Evolutionary conservation across 2,329 filamentous ascomycete genomes (phyloP).

Genomic region (Orbilia brochopaga): DNA sequence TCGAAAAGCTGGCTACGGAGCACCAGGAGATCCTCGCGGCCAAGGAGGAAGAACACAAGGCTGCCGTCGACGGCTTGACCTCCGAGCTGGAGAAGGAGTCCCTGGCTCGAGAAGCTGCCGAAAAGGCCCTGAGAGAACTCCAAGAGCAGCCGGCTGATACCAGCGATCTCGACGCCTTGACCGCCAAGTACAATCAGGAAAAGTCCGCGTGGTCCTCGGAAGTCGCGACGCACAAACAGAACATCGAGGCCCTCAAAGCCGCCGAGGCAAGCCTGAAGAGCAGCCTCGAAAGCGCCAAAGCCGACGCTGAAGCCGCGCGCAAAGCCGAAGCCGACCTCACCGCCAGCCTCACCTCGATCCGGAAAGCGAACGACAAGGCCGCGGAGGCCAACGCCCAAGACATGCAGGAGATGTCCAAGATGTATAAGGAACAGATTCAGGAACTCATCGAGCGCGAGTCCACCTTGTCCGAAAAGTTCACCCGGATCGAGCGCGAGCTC

Average conservation of each 20-base stretch:
- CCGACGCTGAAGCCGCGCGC: slow-evolving; percentile 33
- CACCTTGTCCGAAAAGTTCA: slow-evolving; percentile 10
- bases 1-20: slow-evolving; percentile 28
- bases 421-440: slow-evolving; percentile 43
- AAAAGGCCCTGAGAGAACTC: slow-evolving; percentile 32
- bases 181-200: slow-evolving; percentile 29
- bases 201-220: slow-evolving; percentile 37
- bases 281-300: slow-evolving; percentile 25
- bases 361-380: slow-evolving; percentile 43
- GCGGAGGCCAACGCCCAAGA: slow-evolving; percentile 44
- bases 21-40: slow-evolving; percentile 27
- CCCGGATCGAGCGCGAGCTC: slow-evolving; percentile 21
- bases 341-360: slow-evolving; percentile 21
- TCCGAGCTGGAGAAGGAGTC: slow-evolving; percentile 46
- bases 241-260: slow-evolving; percentile 35
- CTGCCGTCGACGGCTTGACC: slow-evolving; percentile 27
- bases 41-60: slow-evolving; percentile 47
- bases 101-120: slow-evolving; percentile 35
- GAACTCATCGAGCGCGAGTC: slow-evolving; percentile 27
- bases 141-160: slow-evolving; percentile 48
- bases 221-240: slow-evolving; percentile 23
- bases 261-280: slow-evolving; percentile 29
- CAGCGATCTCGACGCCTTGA: slow-evolving; percentile 29
- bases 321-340: slow-evolving; percentile 35
- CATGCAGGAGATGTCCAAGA: slow-evolving; percentile 46